Evolutionary conservation across 2,329 filamentous ascomycete genomes (phyloP), one percentile per base, ranked within the genome.

Genomic region (Diaporthe ilicicola): DNA sequence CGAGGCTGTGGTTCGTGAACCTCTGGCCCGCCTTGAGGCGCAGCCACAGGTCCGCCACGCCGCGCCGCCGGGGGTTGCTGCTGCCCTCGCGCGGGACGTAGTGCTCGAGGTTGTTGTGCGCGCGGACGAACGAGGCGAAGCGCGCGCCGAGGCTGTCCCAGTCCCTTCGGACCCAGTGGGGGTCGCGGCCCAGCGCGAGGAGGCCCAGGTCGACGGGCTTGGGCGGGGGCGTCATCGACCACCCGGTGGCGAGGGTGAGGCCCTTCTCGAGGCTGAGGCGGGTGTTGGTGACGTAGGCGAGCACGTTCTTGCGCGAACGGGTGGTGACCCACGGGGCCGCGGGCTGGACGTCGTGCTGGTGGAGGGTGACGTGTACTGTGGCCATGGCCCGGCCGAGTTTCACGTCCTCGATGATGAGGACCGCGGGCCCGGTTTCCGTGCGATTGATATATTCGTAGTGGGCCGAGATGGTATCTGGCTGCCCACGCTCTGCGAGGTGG

Each of bases 181-280:
- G 51, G 29, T 54, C 51, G 19, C 51, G 51, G 51, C 2, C 51
- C 51, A 37, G 51, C 29, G 29, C 15, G 19, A 54, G 51, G 29
- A 54, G 51, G 51, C 19, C 19, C 3, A 54, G 24, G 29, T 54
- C 51, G 19, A 54, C 51, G 19, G 51, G 29, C 3, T n/a, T 54
- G 51, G 51, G 51, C 29, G 9, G 51, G 27, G 51, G 51, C 51
- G 19, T 34, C 27, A 34, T 5, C 7, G 51, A 42, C 56, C 56
- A 62, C 34, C 56, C 56, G 27, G n/a, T 62, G 15, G 22, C 34
- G 56, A 62, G 56, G 19, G 56, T 62, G 5, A 62, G 56, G 56
- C 56, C 56, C 22, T 13, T 42, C 19, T 62, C 56, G n/a, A 62
- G n/a, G 42, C 37, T 44, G 34, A 44, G 3, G 27, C 56, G 34